Evolutionary conservation across 225 moss, liverwort and hornwort genomes (phyloP).

Genomic region (Bryoerythrophyllum caledonicum): DNA sequence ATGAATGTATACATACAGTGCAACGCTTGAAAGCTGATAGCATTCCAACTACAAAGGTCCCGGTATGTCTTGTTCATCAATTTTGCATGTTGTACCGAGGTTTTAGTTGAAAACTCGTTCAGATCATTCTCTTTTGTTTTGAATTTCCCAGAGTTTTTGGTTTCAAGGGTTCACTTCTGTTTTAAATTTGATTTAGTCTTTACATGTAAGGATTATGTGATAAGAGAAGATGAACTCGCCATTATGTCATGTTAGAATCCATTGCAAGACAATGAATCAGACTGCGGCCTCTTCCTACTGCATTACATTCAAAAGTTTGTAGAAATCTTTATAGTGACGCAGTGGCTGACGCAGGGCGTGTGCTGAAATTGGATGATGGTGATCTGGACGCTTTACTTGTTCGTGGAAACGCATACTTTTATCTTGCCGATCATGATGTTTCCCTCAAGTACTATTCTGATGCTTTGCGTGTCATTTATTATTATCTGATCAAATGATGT

Average conservation of each 20-base stretch:
- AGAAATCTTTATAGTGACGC: conserved; percentile 71
- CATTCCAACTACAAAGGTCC: conserved; percentile 70
- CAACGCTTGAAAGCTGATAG: conserved; percentile 45
- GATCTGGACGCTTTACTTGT: conserved; percentile 89
- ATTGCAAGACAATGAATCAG: conserved; percentile 89
- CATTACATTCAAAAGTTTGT: conserved; percentile 80
- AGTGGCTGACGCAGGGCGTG: conserved; percentile 80
- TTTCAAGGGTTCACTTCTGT: not conserved
- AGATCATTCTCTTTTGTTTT: not conserved
- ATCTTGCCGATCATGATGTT: conserved; percentile 91
- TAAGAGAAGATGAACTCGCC: not conserved
- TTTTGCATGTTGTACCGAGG: not conserved
- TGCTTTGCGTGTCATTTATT: not conserved
- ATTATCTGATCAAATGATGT: not conserved
- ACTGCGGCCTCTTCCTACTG: conserved; percentile 88
- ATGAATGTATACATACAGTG: conserved; percentile 32
- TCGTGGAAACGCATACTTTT: conserved; percentile 89
- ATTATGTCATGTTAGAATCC: conserved; percentile 61
- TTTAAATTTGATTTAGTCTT: conserved; percentile 1
- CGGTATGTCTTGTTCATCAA: conserved; percentile 44
- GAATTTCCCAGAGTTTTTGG: not conserved
- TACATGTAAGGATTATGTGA: not conserved
- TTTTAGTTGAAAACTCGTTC: conserved; percentile 11
- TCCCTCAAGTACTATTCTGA: conserved; percentile 61
- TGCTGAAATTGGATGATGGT: conserved; percentile 80